phyloP scores from a whole-genome alignment of 495 filamentous ascomycete genomes.

The Aspergillus bridgeri region DNA sequence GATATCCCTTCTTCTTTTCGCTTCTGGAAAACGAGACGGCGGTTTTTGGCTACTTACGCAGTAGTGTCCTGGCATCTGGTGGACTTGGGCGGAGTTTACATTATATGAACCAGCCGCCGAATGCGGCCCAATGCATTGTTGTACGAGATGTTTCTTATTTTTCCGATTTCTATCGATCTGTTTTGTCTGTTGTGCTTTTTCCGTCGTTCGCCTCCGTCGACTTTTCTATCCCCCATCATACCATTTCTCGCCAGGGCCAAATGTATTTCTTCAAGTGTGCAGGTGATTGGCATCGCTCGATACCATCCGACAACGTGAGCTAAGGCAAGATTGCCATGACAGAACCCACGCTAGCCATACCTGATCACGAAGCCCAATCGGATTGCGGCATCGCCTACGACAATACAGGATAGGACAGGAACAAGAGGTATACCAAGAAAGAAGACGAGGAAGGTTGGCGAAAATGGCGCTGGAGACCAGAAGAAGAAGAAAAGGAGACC shows the following conservation, averaged over 20 bases:
- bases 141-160: conserved; percentile 23
- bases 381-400: conserved; percentile 1
- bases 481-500: neutral
- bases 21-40: conserved; percentile 8
- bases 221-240: neutral
- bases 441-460: neutral
- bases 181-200: conserved; percentile 1
- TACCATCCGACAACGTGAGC: neutral
- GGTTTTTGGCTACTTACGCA: conserved; percentile 26
- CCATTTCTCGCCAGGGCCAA: neutral
- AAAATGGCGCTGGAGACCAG: neutral
- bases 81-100: conserved; percentile 28
- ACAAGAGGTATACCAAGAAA: neutral
- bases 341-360: neutral
- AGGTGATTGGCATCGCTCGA: neutral
- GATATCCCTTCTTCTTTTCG: conserved; percentile 16
- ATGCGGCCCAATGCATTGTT: conserved; percentile 27
- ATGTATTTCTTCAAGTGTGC: conserved; percentile 10
- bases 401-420: neutral
- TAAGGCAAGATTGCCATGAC: neutral
- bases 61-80: conserved; percentile 37
- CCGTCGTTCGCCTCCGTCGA: conserved; percentile 1
- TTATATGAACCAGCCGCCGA: conserved; percentile 23
- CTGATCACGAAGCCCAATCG: conserved; percentile 5
- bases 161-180: conserved; percentile 7